Evolutionary conservation across 495 filamentous ascomycete species (phyloP).

Genomic region (Bacidia rubella): DNA sequence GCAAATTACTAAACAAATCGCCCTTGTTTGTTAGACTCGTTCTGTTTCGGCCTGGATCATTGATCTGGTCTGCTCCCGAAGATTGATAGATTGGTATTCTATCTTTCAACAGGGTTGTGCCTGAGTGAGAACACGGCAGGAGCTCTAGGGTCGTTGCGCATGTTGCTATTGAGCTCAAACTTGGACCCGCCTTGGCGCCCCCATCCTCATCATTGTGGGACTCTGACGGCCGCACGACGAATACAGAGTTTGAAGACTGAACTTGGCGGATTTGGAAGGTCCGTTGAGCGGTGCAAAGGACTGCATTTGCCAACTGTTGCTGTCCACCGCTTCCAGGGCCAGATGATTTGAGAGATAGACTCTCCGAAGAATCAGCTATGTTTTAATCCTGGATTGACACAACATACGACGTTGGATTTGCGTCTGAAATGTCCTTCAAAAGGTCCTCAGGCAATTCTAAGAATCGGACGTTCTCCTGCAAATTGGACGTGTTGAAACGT

Average conservation of each 20-base stretch:
- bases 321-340: slow-evolving; percentile 18
- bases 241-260: slow-evolving; percentile 78
- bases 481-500: not conserved
- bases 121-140: slow-evolving; percentile 26
- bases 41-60: slow-evolving; percentile 9
- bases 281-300: slow-evolving; percentile 54
- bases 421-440: not conserved
- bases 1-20: slow-evolving; percentile 24
- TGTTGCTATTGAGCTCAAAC: slow-evolving; percentile 51
- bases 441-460: slow-evolving; percentile 73
- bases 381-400: not conserved
- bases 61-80: not conserved
- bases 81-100: slow-evolving; percentile 25
- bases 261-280: slow-evolving; percentile 79
- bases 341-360: slow-evolving; percentile 52
- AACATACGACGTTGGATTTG: not conserved
- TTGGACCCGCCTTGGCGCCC: slow-evolving; percentile 23
- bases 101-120: slow-evolving; percentile 23
- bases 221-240: slow-evolving; percentile 47
- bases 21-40: not conserved
- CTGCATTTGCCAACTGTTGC: slow-evolving; percentile 44
- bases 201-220: slow-evolving; percentile 15
- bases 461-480: slow-evolving; percentile 22
- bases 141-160: slow-evolving; percentile 65
- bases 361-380: slow-evolving; percentile 22